phyloP scores from a whole-genome alignment of 768 basidiomycete genomes.

The Infundibulicybe gibba region DNA sequence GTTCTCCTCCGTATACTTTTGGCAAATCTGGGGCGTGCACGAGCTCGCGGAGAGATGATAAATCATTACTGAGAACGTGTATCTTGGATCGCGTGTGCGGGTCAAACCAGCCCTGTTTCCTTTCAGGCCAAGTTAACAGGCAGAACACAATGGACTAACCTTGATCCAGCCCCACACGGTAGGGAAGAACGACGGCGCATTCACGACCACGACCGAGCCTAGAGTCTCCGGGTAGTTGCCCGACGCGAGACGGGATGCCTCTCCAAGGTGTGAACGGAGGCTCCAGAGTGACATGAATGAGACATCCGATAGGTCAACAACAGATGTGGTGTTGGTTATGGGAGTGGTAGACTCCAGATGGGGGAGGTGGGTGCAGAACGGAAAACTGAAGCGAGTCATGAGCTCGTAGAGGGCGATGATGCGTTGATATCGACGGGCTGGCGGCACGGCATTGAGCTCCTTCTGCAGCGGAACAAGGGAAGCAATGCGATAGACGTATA shows the following conservation, averaged over 20 bases:
- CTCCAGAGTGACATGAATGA: no score
- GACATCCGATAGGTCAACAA: no score
- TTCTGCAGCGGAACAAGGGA: slow-evolving; percentile 55
- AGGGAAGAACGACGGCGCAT: no score
- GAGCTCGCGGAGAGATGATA: no score
- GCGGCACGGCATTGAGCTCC: slow-evolving; percentile 52
- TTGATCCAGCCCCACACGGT: no score
- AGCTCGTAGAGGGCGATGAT: slow-evolving; percentile 66
- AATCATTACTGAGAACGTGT: slow-evolving; percentile 63
- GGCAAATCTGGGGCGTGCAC: no score
- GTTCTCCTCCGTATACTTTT: no score
- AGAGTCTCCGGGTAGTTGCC: slow-evolving; percentile 84
- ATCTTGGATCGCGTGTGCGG: slow-evolving; percentile 77
- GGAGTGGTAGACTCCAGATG: slow-evolving; percentile 67
- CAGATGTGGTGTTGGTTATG: no score
- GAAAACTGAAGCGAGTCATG: slow-evolving; percentile 63
- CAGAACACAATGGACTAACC: no score
- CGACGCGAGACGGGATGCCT: slow-evolving; percentile 70
- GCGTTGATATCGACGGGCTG: slow-evolving; percentile 58
- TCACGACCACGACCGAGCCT: slow-evolving; percentile 57
- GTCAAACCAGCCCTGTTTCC: slow-evolving; percentile 75
- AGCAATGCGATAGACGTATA: slow-evolving; percentile 77
- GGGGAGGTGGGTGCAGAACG: no score
- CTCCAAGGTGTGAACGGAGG: no score
- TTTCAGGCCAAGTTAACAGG: slow-evolving; percentile 66